phyloP scores from a whole-genome alignment of 202 grass and related monocot genomes.

The Setaria viridis region DNA sequence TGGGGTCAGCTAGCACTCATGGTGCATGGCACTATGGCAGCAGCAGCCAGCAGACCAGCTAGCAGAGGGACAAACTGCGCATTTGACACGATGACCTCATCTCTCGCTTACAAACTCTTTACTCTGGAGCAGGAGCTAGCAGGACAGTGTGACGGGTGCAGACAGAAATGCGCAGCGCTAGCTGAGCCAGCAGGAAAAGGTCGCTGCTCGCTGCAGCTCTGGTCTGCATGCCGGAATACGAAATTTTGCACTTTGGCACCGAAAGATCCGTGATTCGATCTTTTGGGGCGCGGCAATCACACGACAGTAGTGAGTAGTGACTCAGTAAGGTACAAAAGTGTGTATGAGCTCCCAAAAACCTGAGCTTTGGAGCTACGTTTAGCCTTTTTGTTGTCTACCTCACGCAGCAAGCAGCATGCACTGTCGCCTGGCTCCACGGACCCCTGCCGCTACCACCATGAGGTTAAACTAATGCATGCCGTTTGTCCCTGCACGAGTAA shows the following conservation, averaged over 20 bases:
- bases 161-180: neutral
- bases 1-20: neutral
- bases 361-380: neutral
- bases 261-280: neutral
- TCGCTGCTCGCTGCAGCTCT: no score
- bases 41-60: no score
- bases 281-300: conserved; percentile 11
- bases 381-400: conserved; percentile 24
- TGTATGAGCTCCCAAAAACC: conserved; percentile 22
- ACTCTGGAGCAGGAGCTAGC: neutral
- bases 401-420: neutral
- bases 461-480: conserved; percentile 9
- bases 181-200: no score
- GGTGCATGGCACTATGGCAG: neutral
- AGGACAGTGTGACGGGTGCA: no score
- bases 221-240: neutral
- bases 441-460: neutral
- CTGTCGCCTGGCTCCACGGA: neutral
- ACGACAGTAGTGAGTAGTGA: neutral
- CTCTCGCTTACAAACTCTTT: neutral
- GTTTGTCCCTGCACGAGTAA: conserved; percentile 36
- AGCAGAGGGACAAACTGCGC: neutral
- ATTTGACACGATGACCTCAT: neutral
- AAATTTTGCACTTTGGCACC: neutral
- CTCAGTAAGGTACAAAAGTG: neutral